These are phyloP conservation scores for Trichoderma atrobrunneum DNA, from an alignment of 2,329 filamentous ascomycete species.

Conservation along the genomic window DNA sequence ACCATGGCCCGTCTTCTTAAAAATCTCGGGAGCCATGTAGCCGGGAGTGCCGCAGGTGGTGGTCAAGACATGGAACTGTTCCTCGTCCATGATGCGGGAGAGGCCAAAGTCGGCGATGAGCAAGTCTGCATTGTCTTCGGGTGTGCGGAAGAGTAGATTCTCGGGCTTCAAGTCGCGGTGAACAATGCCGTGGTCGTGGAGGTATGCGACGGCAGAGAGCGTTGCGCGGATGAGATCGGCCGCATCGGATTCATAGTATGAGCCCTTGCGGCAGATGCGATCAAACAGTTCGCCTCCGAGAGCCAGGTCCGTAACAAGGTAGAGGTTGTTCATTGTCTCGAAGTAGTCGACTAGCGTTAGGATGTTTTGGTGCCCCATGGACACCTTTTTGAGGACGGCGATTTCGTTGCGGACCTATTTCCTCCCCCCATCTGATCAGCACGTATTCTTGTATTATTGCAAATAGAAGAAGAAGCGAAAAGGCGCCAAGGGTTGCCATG, in stretches of 20 bases:
- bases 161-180: conserved; percentile 97
- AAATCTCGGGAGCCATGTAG: conserved; percentile 99
- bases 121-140: conserved; percentile 95
- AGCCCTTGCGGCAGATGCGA: conserved; percentile 96
- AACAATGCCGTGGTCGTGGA: conserved; percentile 97
- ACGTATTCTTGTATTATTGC: background rate
- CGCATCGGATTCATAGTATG: conserved; percentile 96
- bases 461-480: background rate
- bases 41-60: conserved; percentile 97
- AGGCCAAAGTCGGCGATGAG: conserved; percentile 96
- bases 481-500: background rate
- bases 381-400: conserved; percentile 94
- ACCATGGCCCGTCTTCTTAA: conserved; percentile 96
- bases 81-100: conserved; percentile 97
- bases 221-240: conserved; percentile 93
- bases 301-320: conserved; percentile 94
- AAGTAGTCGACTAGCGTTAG: conserved; percentile 98
- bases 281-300: conserved; percentile 97
- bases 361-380: conserved; percentile 98
- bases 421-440: background rate
- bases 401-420: conserved; percentile 91
- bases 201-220: conserved; percentile 94
- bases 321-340: conserved; percentile 99
- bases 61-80: conserved; percentile 95
- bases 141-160: conserved; percentile 93